These are phyloP conservation scores for Corchorus olitorius DNA, from an alignment of 345 rosid genomes.

Conservation along the genomic window DNA sequence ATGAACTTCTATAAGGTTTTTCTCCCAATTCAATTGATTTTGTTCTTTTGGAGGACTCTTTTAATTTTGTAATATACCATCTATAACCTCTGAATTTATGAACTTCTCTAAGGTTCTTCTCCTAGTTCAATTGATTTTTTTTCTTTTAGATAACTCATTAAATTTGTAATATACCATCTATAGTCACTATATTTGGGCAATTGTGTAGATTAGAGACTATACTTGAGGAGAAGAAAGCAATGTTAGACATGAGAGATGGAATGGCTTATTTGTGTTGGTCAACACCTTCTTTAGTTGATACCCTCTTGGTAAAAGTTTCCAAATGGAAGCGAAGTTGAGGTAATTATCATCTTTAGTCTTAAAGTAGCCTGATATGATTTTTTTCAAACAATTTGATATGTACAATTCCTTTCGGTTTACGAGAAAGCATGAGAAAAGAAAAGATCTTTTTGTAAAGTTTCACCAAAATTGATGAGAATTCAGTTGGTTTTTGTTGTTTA, in stretches of 20 bases:
- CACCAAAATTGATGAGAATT: too few relatives aligned
- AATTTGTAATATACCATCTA: neutral
- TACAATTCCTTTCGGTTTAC: neutral
- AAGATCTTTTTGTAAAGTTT: neutral
- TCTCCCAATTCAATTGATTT: neutral
- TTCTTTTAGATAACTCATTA: too few relatives aligned
- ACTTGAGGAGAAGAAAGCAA: constrained; percentile 63
- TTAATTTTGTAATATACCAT: neutral
- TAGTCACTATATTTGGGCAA: constrained; percentile 91
- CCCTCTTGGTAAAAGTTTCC: too few relatives aligned
- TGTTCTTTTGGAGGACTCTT: constrained; percentile 1
- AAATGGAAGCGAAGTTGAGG: too few relatives aligned
- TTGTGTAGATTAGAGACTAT: constrained; percentile 92
- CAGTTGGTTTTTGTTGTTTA: too few relatives aligned
- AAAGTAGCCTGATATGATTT: neutral
- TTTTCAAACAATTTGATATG: neutral
- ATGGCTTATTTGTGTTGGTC: constrained; percentile 31
- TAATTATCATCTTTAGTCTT: constrained; percentile 21
- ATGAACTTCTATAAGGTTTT: neutral
- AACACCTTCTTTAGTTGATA: too few relatives aligned
- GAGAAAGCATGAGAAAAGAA: neutral
- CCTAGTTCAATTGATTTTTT: too few relatives aligned
- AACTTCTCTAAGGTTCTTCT: too few relatives aligned
- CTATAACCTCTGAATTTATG: too few relatives aligned
- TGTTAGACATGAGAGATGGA: constrained; percentile 98